Conservation (phyloP, 441 rosid species). For the Iberis amara region DNA sequence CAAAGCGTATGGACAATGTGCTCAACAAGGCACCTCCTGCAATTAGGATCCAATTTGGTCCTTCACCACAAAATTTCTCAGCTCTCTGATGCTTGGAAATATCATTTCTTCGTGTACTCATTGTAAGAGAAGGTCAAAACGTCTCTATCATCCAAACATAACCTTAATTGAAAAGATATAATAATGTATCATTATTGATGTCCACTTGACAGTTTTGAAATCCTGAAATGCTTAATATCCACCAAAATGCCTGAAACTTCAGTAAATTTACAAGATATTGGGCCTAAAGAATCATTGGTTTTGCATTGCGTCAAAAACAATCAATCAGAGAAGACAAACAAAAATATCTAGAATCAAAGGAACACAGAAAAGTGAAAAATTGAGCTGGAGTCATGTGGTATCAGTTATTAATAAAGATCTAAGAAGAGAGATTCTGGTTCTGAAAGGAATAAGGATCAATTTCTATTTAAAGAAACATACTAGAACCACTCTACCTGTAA, state of each 20-base stretch:
- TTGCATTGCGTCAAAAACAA: no score
- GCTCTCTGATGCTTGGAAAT: constrained; percentile 50
- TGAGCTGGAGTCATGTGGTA: no score
- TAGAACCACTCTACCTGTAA: neutral
- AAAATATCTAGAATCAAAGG: neutral
- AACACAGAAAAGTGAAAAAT: no score
- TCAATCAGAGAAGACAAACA: neutral
- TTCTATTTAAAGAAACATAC: neutral
- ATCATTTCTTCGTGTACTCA: constrained; percentile 49
- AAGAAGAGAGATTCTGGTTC: no score
- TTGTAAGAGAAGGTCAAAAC: constrained; percentile 36
- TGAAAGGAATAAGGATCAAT: neutral
- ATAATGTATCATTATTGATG: constrained; percentile 1
- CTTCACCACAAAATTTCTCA: constrained; percentile 39
- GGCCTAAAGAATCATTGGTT: no score
- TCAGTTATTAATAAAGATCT: neutral
- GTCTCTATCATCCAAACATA: constrained; percentile 44
- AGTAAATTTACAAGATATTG: no score
- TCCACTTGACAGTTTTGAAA: no score
- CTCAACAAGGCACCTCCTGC: constrained; percentile 92
- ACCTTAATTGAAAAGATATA: constrained; percentile 34
- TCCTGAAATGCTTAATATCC: no score
- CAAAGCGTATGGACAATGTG: constrained; percentile 81
- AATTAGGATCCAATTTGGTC: constrained; percentile 84
- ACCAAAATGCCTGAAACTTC: no score